phyloP scores from a whole-genome alignment of 2,329 filamentous ascomycete species.

The Dryadomyces sulphureus region DNA sequence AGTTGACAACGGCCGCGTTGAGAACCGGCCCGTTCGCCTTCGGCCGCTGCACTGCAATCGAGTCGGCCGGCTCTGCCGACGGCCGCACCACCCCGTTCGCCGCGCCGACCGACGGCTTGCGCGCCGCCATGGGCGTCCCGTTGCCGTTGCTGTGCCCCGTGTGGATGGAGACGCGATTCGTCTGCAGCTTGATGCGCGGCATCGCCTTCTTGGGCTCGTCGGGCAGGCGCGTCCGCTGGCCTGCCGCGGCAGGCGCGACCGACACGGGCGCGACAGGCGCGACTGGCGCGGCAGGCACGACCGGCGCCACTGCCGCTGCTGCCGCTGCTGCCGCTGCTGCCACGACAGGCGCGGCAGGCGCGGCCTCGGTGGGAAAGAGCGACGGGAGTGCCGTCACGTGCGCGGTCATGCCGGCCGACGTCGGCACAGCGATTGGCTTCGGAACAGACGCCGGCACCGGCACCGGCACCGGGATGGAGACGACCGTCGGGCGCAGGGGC shows the following conservation, averaged over 20 bases:
- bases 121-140: slow-evolving; percentile 6
- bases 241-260: background rate
- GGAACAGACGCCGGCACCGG: background rate
- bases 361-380: background rate
- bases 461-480: background rate
- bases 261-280: background rate
- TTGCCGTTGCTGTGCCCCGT: background rate
- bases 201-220: slow-evolving; percentile 5
- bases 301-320: background rate
- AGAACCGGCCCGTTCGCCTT: too few species aligned
- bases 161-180: slow-evolving; percentile 4
- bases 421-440: background rate
- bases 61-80: slow-evolving; percentile 7
- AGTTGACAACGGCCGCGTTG: background rate
- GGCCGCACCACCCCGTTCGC: background rate
- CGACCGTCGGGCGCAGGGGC: slow-evolving; percentile 3
- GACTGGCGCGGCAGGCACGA: background rate
- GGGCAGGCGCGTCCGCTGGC: slow-evolving; percentile 6
- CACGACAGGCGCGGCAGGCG: background rate
- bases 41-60: slow-evolving; percentile 8
- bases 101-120: slow-evolving; percentile 13
- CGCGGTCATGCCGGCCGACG: background rate
- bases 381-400: background rate
- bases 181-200: slow-evolving; percentile 11
- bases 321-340: background rate